Percentiles rank a stretch among this genome's conserved stretches.
Evolutionary conservation across 2,329 filamentous ascomycete species (phyloP).

Genomic region (Ascochyta pisi): DNA sequence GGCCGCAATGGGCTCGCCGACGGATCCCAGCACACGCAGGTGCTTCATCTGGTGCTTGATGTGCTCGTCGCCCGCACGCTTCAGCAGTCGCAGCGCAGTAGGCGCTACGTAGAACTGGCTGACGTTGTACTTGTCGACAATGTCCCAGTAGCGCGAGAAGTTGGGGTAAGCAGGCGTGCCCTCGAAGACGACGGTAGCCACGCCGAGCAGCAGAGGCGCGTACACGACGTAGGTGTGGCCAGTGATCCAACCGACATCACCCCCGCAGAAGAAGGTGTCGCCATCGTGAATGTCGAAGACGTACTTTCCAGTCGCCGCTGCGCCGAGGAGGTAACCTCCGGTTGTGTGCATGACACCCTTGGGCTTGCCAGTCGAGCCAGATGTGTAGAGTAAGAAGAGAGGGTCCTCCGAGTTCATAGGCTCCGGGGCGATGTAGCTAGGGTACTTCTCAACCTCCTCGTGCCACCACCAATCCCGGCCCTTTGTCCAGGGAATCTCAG

Average conservation of each 20-base stretch:
- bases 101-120: constrained; percentile 99
- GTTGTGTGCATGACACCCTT: constrained; percentile 99
- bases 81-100: constrained; percentile 88
- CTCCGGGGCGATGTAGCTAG: constrained; percentile 88
- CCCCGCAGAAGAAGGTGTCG: constrained; percentile 95
- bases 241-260: constrained; percentile 98
- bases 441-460: constrained; percentile 97
- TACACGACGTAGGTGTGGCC: constrained; percentile 99
- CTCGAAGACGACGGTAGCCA: constrained; percentile 95
- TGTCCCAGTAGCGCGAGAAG: constrained; percentile 99
- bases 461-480: constrained; percentile 98
- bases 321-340: constrained; percentile 91
- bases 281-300: constrained; percentile 97
- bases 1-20: constrained; percentile 95
- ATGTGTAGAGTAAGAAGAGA: constrained; percentile 96
- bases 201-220: constrained; percentile 88
- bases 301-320: constrained; percentile 93
- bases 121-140: constrained; percentile 92
- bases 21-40: constrained; percentile 88
- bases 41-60: constrained; percentile 89
- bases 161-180: constrained; percentile 96
- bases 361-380: constrained; percentile 96
- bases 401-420: constrained; percentile 92
- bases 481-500: constrained; percentile 87
- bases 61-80: constrained; percentile 92